These are phyloP conservation scores for Polychaeton citri DNA, from an alignment of 2,329 filamentous ascomycete species.

Conservation along the genomic window DNA sequence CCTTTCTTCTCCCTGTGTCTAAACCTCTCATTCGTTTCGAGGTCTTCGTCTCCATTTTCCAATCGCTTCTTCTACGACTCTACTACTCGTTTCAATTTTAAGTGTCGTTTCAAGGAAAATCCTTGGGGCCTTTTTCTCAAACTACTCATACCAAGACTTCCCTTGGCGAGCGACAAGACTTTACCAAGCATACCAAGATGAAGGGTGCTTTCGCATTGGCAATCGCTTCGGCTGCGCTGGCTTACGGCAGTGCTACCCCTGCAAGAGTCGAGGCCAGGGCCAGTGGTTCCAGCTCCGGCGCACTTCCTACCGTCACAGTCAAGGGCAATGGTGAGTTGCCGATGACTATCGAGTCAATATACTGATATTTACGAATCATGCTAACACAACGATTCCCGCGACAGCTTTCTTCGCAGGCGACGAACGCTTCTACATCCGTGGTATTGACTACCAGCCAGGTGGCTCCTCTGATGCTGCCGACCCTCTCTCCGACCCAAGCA, in stretches of 20 bases:
- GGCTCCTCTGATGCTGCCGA: conserved; percentile 52
- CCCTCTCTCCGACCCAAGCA: conserved; percentile 56
- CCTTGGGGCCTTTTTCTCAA: no score
- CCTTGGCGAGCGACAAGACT: background rate
- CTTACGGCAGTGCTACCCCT: conserved; percentile 31
- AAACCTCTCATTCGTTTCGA: conserved; percentile 9
- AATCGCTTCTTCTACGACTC: conserved; percentile 4
- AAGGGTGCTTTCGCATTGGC: conserved; percentile 36
- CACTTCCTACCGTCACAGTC: conserved; percentile 43
- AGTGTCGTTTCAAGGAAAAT: no score
- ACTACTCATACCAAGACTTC: background rate
- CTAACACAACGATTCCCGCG: conserved; percentile 13
- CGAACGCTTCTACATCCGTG: conserved; percentile 47
- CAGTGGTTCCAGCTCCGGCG: conserved; percentile 28
- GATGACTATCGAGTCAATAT: conserved; percentile 3
- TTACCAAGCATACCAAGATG: conserved; percentile 29
- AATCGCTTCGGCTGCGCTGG: conserved; percentile 33
- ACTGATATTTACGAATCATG: background rate
- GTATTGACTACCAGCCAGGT: conserved; percentile 42
- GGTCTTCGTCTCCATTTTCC: conserved; percentile 5
- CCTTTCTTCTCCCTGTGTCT: conserved; percentile 4
- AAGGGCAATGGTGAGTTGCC: conserved; percentile 47
- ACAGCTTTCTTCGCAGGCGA: conserved; percentile 51
- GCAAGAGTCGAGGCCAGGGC: conserved; percentile 20
- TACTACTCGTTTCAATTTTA: no score